Evolutionary conservation across 139 green algal species (phyloP).

Genomic region (Chlamydomonas eustigma): DNA sequence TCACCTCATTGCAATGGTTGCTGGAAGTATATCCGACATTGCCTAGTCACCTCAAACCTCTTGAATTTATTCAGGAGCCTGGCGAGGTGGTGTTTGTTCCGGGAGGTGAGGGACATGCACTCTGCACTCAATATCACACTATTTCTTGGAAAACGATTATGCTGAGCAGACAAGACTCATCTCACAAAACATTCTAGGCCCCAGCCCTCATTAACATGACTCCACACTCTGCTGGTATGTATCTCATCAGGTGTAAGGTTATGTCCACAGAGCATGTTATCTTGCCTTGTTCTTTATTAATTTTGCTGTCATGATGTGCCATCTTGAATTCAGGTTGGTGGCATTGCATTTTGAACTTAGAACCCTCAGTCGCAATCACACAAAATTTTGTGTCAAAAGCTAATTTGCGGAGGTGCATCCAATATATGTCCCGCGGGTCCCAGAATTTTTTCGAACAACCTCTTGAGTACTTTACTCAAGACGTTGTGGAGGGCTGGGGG

Average conservation of each 20-base stretch:
- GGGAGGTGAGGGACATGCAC: conserved; percentile 16
- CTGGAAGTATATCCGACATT: conserved; percentile 43
- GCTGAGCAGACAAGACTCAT: no score
- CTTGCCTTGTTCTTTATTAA: not conserved
- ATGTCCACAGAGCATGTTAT: not conserved
- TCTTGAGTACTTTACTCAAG: not conserved
- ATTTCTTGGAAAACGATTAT: no score
- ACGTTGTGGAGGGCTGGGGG: conserved; percentile 15
- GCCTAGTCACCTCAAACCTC: conserved; percentile 1
- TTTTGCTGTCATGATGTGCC: not conserved
- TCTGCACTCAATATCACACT: no score
- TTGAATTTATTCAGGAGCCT: conserved; percentile 40
- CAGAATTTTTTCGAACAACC: not conserved
- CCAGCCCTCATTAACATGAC: no score
- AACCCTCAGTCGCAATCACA: conserved; percentile 31
- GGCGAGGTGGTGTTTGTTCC: conserved; percentile 29
- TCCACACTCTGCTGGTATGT: no score
- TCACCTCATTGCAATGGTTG: conserved; percentile 39
- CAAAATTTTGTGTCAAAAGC: conserved; percentile 31
- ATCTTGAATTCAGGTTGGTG: conserved; percentile 24
- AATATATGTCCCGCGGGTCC: conserved; percentile 25
- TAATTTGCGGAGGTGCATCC: conserved; percentile 18
- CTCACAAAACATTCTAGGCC: no score
- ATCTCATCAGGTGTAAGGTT: not conserved
- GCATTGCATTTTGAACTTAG: conserved; percentile 43